phyloP scores from a whole-genome alignment of 2,329 filamentous ascomycete species.

The Aspergillus candidus region DNA sequence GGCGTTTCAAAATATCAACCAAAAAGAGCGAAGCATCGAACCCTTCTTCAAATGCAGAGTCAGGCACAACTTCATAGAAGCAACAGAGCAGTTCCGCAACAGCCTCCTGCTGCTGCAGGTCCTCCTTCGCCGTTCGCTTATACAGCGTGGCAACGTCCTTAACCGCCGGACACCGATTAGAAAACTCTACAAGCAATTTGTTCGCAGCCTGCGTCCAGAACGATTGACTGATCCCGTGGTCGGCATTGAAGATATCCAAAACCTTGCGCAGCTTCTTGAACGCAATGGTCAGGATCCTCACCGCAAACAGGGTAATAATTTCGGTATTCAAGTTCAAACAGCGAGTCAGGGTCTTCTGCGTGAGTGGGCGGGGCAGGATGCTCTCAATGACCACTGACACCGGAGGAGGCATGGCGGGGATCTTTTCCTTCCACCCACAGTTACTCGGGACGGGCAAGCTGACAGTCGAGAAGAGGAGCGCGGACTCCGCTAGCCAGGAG shows the following conservation, averaged over 20 bases:
- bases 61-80: slow-evolving; percentile 80
- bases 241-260: slow-evolving; percentile 54
- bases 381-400: slow-evolving; percentile 75
- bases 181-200: slow-evolving; percentile 67
- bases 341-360: slow-evolving; percentile 68
- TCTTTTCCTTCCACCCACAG: slow-evolving; percentile 62
- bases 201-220: slow-evolving; percentile 66
- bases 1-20: slow-evolving; percentile 58
- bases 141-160: slow-evolving; percentile 74
- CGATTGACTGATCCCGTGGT: slow-evolving; percentile 38
- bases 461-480: slow-evolving; percentile 77
- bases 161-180: slow-evolving; percentile 69
- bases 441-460: slow-evolving; percentile 64
- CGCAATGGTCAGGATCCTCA: slow-evolving; percentile 70
- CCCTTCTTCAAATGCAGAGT: slow-evolving; percentile 71
- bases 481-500: slow-evolving; percentile 91
- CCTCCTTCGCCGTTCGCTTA: slow-evolving; percentile 60
- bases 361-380: slow-evolving; percentile 76
- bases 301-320: slow-evolving; percentile 76
- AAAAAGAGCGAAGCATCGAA: slow-evolving; percentile 81
- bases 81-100: slow-evolving; percentile 70
- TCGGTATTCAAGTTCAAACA: slow-evolving; percentile 74
- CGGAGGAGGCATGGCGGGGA: slow-evolving; percentile 66
- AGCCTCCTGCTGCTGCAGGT: slow-evolving; percentile 70
- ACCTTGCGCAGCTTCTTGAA: slow-evolving; percentile 69